Percentiles rank a stretch among this genome's conserved stretches.
Evolutionary conservation across 768 basidiomycete species (phyloP).

Genomic region (Naematelia aurantialba): DNA sequence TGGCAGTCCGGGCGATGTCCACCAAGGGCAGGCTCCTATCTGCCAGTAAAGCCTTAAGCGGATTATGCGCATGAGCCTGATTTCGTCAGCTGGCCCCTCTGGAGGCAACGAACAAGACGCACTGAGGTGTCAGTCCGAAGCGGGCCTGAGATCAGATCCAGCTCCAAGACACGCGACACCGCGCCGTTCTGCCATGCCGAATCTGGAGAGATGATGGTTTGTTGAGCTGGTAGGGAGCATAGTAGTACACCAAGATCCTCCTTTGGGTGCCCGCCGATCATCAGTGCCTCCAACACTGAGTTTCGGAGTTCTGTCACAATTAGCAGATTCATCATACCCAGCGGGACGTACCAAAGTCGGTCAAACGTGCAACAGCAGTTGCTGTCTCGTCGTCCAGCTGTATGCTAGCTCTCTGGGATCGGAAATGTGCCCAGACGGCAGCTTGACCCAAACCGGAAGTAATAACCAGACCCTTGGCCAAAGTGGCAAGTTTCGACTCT

Average conservation of each 20-base stretch:
- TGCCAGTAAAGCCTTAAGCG: background rate
- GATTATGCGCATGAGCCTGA: background rate
- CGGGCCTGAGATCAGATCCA: background rate
- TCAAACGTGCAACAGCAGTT: background rate
- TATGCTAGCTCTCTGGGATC: conserved; percentile 11
- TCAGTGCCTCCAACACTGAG: conserved; percentile 18
- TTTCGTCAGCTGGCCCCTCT: background rate
- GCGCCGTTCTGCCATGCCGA: background rate
- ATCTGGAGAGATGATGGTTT: background rate
- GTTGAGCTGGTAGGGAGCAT: background rate
- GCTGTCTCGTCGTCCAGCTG: background rate
- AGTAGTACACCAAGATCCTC: background rate
- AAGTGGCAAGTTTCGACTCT: conserved; percentile 33
- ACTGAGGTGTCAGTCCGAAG: background rate
- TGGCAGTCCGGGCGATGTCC: background rate
- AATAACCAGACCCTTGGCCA: conserved; percentile 59
- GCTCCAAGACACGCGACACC: background rate
- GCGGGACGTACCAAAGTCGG: conserved; percentile 17
- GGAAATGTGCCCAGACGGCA: conserved; percentile 63
- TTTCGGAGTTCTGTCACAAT: conserved; percentile 12
- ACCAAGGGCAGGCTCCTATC: background rate
- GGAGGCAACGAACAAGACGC: background rate
- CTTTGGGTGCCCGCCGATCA: background rate
- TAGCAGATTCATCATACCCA: background rate
- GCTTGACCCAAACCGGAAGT: conserved; percentile 69